Base-by-base conservation (phyloP, 1,284 basidiomycete species). In the Ceratobasidium sp. region DNA sequence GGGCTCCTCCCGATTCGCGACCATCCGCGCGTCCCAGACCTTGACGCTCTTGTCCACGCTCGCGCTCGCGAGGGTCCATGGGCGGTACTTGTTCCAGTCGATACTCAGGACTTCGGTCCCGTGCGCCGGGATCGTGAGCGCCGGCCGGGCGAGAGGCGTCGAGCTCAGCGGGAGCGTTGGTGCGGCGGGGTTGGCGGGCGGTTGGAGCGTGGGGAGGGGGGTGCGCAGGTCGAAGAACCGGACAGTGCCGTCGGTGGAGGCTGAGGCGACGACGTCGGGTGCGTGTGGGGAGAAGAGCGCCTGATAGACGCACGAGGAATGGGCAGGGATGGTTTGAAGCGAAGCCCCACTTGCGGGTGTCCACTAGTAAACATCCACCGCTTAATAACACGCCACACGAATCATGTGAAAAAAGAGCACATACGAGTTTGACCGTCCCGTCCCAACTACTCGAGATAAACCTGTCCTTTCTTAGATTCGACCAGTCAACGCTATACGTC, bases 401-500 rank as follows among this genome's bases (percentile, higher is more conserved):
- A 34, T 34, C 19, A 19, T 0, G 14, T 46, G 54, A 69, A 61
- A 22, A 46, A 22, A 34, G 53, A 14, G 13, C 85, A 43, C 92
- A 73, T 79, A 96, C 96, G 51, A 98, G 81, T 83, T 98, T 96
- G 48, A 97, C 88, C 2, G 87, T 89, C 37, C 94, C 94, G 81
- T 99, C 97, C 97, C 97, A 98, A 27, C 92, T 94, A 0, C 91
- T 89, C 1, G 94, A 96, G 4, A 89, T 88, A 81, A 99, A 98
- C 0, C 89, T 86, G 76, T 95, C 91, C 82, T 99, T 99, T 78
- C 93, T 90, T 75, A 98, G 83, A 81, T 98, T 98, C 77, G 93
- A 96, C 97, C 97, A 99, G 82, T 99, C 95, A 13, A 98, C 88
- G n/a, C 92, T 92, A 83, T 95, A 96, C 6, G 96, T 94, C 81